phyloP scores from a whole-genome alignment of 2,329 filamentous ascomycete species.

The Rhexocercosporidium sp. region DNA sequence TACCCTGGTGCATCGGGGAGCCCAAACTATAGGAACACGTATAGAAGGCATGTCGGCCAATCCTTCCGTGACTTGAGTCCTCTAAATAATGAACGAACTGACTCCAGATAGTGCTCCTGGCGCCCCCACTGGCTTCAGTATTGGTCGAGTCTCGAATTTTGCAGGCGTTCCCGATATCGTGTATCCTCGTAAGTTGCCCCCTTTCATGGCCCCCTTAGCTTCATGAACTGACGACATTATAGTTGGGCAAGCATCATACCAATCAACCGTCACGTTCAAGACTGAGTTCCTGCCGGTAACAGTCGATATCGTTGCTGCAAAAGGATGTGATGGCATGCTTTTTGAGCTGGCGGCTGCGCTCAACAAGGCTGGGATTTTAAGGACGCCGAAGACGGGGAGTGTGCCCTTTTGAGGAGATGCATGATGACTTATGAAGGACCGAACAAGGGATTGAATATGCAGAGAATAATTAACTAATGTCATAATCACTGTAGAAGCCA shows the following conservation, averaged over 20 bases:
- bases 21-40: constrained; percentile 51
- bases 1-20: constrained; percentile 51
- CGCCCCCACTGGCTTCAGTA: constrained; percentile 53
- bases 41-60: constrained; percentile 35
- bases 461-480: too few species aligned
- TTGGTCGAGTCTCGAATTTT: constrained; percentile 50
- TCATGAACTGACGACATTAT: not conserved
- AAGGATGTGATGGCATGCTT: constrained; percentile 65
- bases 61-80: not conserved
- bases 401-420: not conserved
- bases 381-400: constrained; percentile 50
- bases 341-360: constrained; percentile 59
- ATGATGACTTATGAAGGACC: too few species aligned
- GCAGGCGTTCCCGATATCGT: constrained; percentile 54
- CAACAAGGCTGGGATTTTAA: constrained; percentile 53
- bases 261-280: constrained; percentile 53
- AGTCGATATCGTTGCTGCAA: constrained; percentile 61
- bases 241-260: constrained; percentile 46
- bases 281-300: constrained; percentile 61
- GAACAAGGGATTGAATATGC: too few species aligned
- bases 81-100: not conserved
- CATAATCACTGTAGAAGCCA: too few species aligned
- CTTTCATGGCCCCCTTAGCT: not conserved
- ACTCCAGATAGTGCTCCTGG: constrained; percentile 43
- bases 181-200: constrained; percentile 44